A percentile compares a stretch with the other conserved stretches of the same genome.
Conservation (phyloP, 2,329 filamentous ascomycete species). For the Trichoderma citrinoviride region DNA sequence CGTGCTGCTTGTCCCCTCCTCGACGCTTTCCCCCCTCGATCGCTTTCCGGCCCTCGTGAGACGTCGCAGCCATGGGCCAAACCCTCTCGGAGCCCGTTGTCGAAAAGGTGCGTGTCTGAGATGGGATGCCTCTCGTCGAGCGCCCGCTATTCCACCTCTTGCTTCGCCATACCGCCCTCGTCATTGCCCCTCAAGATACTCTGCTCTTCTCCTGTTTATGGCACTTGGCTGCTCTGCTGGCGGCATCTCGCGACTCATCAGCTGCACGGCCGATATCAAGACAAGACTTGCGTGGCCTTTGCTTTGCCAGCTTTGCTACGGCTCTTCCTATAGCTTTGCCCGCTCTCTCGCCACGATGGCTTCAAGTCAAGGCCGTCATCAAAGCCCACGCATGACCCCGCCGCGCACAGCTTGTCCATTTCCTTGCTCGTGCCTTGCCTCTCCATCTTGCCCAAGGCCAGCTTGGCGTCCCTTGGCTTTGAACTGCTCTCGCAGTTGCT, state of each 20-base stretch:
- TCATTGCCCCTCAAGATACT: neutral
- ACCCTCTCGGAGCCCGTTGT: slow-evolving; percentile 98
- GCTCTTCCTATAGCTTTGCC: neutral
- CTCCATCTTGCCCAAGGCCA: neutral
- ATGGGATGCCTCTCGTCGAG: slow-evolving; percentile 21
- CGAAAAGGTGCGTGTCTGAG: slow-evolving; percentile 78
- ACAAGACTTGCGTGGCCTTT: neutral
- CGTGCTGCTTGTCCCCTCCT: neutral
- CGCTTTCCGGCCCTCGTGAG: slow-evolving; percentile 22
- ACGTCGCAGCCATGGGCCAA: slow-evolving; percentile 75
- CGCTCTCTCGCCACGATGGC: neutral
- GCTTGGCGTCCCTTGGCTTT: neutral
- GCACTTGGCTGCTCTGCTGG: neutral
- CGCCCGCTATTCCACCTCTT: neutral
- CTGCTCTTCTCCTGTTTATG: neutral
- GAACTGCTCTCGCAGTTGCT: slow-evolving; percentile 25
- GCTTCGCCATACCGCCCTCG: slow-evolving; percentile 7
- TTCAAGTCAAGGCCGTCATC: neutral
- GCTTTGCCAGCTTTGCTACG: no score
- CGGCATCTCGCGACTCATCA: neutral
- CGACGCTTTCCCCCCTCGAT: slow-evolving; percentile 17
- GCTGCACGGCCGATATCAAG: neutral
- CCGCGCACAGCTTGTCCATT: neutral
- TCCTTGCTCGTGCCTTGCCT: neutral
- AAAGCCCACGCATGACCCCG: slow-evolving; percentile 14